A percentile compares a stretch with the other conserved stretches of the same genome.
These are phyloP conservation scores for Trichoderma sp. DNA, from an alignment of 2,329 filamentous ascomycete genomes.

Conservation along the genomic window DNA sequence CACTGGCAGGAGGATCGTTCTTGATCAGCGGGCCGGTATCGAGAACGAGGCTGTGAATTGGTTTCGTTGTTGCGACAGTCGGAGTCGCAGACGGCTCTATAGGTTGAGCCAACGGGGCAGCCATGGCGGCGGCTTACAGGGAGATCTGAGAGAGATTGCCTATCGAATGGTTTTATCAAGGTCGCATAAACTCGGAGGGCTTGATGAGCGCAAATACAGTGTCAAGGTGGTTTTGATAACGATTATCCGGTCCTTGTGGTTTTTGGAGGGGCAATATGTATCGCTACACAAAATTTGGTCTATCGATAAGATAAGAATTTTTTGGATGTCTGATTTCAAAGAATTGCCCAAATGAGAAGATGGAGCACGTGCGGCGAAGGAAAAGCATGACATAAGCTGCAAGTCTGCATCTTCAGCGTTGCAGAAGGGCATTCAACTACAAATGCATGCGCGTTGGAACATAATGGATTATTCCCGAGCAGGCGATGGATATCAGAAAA, in stretches of 20 bases:
- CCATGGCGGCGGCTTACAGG: constrained; percentile 23
- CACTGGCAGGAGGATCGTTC: constrained; percentile 82
- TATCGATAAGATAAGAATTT: constrained; percentile 21
- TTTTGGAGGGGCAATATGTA: constrained; percentile 17
- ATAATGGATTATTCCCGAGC: background rate
- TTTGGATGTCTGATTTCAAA: background rate
- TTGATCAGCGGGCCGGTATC: constrained; percentile 93
- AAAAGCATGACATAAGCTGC: background rate
- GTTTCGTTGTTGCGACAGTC: constrained; percentile 46
- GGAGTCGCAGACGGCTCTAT: constrained; percentile 20
- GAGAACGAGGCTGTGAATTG: constrained; percentile 78
- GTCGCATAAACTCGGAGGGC: background rate
- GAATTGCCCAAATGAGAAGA: background rate
- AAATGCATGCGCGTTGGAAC: background rate
- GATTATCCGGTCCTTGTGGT: background rate
- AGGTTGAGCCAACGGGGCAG: constrained; percentile 17
- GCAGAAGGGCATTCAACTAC: background rate
- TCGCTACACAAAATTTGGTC: constrained; percentile 17
- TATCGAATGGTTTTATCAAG: background rate
- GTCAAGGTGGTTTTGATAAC: background rate
- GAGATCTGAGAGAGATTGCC: no score
- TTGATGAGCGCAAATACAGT: background rate
- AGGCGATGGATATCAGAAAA: background rate
- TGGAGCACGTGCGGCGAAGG: background rate
- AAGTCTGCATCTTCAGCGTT: background rate